Evolutionary conservation across 768 basidiomycete genomes (phyloP).

Genomic region (Amyloporia xantha): DNA sequence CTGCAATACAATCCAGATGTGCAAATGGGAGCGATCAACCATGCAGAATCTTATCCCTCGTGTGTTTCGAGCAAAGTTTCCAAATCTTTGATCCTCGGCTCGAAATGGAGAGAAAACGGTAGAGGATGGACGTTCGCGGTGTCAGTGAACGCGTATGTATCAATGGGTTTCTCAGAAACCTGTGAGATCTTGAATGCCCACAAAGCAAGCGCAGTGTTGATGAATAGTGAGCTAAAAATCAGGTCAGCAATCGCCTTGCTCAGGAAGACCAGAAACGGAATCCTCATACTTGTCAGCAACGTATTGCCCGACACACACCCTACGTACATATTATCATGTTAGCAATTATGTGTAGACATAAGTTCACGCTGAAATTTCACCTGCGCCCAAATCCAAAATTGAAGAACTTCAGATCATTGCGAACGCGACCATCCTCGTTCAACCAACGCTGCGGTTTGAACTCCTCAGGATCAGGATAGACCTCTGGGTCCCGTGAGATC

Average conservation of each 20-base stretch:
- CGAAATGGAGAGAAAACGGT: conserved; percentile 53
- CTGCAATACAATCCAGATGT: too few species aligned
- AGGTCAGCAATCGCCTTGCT: background rate
- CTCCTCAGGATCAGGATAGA: conserved; percentile 26
- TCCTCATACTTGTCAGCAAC: conserved; percentile 37
- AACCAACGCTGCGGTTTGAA: conserved; percentile 30
- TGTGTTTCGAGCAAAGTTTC: conserved; percentile 3
- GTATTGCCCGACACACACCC: conserved; percentile 63
- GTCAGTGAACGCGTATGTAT: conserved; percentile 55
- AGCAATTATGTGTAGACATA: too few species aligned
- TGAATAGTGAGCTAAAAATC: conserved; percentile 45
- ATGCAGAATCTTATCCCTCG: too few species aligned
- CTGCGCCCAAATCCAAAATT: conserved; percentile 32
- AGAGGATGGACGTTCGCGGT: conserved; percentile 58
- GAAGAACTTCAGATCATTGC: conserved; percentile 24
- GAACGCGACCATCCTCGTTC: conserved; percentile 22
- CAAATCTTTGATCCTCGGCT: conserved; percentile 34
- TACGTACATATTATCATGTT: conserved; percentile 11
- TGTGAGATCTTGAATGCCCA: conserved; percentile 58
- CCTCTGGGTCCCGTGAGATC: conserved; percentile 26
- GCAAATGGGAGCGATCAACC: too few species aligned
- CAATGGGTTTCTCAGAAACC: conserved; percentile 49
- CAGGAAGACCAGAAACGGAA: background rate
- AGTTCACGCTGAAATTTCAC: conserved; percentile 9
- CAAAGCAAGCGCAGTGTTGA: conserved; percentile 55